phyloP scores from a whole-genome alignment of 164 flowering plant genomes.

The Macadamia integrifolia region DNA sequence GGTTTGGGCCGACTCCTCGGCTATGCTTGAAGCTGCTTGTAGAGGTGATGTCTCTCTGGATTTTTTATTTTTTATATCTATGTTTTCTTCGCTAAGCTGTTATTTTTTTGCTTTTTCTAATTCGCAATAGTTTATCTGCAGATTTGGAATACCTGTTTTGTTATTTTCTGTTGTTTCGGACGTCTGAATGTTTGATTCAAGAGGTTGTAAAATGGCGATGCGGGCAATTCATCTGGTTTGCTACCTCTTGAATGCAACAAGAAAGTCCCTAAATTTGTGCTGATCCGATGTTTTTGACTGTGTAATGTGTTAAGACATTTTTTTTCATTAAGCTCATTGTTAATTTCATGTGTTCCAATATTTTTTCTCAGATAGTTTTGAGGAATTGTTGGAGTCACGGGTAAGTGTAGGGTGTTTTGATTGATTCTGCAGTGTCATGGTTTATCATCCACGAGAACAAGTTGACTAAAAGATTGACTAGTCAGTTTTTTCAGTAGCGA shows the following conservation, averaged over 20 bases:
- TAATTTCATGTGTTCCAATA: not conserved
- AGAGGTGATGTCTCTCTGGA: conserved; percentile 24
- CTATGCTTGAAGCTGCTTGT: conserved; percentile 50
- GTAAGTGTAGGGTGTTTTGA: not conserved
- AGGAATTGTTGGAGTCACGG: not conserved
- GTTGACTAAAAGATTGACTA: not conserved
- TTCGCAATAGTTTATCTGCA: too few relatives aligned
- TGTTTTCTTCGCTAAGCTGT: not conserved
- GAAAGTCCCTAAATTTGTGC: not conserved
- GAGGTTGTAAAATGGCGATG: not conserved
- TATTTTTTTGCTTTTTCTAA: not conserved
- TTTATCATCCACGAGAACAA: not conserved
- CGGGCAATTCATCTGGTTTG: not conserved
- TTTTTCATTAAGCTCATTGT: not conserved
- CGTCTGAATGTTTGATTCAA: too few relatives aligned
- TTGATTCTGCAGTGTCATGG: not conserved
- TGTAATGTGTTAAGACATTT: too few relatives aligned
- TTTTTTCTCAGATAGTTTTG: not conserved
- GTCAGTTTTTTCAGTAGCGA: not conserved
- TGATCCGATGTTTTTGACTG: not conserved
- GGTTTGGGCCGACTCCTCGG: conserved; percentile 59
- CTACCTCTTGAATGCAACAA: not conserved
- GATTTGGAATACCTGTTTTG: too few relatives aligned
- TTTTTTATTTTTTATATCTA: not conserved
- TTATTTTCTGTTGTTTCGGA: too few relatives aligned